Percentiles rank a stretch among this genome's conserved stretches.
These are phyloP conservation scores for Hericium rajendrae DNA, from an alignment of 768 basidiomycete species.

Conservation along the genomic window DNA sequence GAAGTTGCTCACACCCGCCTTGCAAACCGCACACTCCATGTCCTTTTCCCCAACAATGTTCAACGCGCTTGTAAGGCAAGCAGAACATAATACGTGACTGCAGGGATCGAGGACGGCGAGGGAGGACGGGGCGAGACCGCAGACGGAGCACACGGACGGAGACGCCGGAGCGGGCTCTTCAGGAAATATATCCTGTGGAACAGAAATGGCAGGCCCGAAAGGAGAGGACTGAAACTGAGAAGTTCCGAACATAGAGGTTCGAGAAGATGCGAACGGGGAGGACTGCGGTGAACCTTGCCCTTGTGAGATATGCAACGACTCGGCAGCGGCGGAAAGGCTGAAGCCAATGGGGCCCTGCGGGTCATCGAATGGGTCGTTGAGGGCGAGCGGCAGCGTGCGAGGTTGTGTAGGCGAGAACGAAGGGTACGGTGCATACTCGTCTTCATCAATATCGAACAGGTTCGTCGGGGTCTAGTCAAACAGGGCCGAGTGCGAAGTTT, in stretches of 20 bases:
- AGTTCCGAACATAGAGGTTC: too few species aligned
- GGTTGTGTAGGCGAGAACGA: slow-evolving; percentile 26
- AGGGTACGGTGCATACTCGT: slow-evolving; percentile 45
- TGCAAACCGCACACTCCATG: slow-evolving; percentile 78
- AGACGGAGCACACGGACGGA: slow-evolving; percentile 50
- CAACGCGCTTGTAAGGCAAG: slow-evolving; percentile 75
- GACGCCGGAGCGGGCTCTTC: slow-evolving; percentile 12
- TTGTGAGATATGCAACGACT: slow-evolving; percentile 18
- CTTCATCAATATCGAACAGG: slow-evolving; percentile 70
- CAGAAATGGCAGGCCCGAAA: not conserved
- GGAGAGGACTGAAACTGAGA: not conserved
- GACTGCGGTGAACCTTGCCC: slow-evolving; percentile 21
- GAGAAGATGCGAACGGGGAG: slow-evolving; percentile 4
- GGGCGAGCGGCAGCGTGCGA: slow-evolving; percentile 23
- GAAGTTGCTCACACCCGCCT: slow-evolving; percentile 60
- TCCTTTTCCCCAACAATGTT: slow-evolving; percentile 89
- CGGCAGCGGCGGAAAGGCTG: slow-evolving; percentile 25
- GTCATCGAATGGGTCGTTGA: slow-evolving; percentile 36
- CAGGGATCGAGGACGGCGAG: slow-evolving; percentile 70
- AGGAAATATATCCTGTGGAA: not conserved
- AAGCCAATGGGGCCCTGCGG: slow-evolving; percentile 12
- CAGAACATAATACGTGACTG: slow-evolving; percentile 65
- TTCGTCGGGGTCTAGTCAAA: slow-evolving; percentile 28
- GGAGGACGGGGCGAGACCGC: slow-evolving; percentile 35
- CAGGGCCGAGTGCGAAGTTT: not conserved